Evolutionary conservation across 495 filamentous ascomycete genomes (phyloP).

Genomic region (Neurospora sp.): DNA sequence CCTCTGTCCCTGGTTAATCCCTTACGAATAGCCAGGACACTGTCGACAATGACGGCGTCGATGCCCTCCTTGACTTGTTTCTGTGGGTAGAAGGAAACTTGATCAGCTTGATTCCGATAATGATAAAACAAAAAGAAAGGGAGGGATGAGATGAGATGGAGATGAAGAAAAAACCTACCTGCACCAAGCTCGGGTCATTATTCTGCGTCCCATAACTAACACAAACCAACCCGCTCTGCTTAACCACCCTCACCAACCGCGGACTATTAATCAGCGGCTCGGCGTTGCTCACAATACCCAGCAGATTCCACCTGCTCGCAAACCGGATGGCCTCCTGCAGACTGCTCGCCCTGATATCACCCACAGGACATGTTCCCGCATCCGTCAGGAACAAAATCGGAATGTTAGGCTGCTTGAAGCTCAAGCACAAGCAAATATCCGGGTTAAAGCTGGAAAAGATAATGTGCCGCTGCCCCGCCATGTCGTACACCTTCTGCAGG

Average conservation of each 20-base stretch:
- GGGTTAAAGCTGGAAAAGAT: constrained; percentile 97
- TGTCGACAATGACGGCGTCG: constrained; percentile 94
- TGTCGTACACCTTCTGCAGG: constrained; percentile 68
- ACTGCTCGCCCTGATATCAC: constrained; percentile 85
- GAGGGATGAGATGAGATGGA: too few species aligned
- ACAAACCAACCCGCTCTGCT: constrained; percentile 87
- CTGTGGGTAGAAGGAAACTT: constrained; percentile 34
- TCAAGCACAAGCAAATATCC: constrained; percentile 85
- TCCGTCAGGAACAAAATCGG: constrained; percentile 93
- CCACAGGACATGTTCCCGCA: constrained; percentile 62
- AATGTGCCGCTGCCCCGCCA: constrained; percentile 64
- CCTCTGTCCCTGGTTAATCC: constrained; percentile 30
- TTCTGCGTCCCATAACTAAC: constrained; percentile 89
- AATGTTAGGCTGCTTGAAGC: constrained; percentile 91
- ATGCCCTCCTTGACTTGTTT: constrained; percentile 91
- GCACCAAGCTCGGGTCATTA: constrained; percentile 74
- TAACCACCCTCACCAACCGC: constrained; percentile 88
- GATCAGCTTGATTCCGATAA: too few species aligned
- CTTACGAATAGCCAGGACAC: constrained; percentile 65
- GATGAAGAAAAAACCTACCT: constrained; percentile 49
- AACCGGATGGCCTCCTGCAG: constrained; percentile 94
- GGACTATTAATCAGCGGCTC: constrained; percentile 82
- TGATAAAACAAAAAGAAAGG: not conserved
- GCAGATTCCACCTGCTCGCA: constrained; percentile 84
- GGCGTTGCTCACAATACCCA: constrained; percentile 78